Evolutionary conservation across 768 basidiomycete genomes (phyloP).

Genomic region (Gloeophyllum trabeum): DNA sequence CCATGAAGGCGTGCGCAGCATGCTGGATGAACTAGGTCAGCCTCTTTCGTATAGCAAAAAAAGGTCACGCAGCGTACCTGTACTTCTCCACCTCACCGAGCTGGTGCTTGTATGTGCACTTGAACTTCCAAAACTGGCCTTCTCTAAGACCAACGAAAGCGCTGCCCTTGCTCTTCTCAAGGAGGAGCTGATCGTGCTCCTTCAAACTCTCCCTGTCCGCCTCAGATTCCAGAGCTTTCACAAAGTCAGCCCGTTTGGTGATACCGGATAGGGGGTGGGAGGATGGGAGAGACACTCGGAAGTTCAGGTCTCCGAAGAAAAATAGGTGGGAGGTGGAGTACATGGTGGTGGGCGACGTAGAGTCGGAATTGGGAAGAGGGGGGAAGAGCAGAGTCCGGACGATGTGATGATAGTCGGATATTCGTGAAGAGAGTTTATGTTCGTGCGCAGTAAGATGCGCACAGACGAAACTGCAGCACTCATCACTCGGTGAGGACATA

Average conservation of each 20-base stretch:
- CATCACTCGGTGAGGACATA: conserved; percentile 1
- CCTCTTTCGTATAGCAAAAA: neutral
- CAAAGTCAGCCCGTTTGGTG: conserved; percentile 22
- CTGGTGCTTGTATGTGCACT: conserved; percentile 79
- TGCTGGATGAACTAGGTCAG: conserved; percentile 21
- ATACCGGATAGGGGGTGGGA: conserved; percentile 32
- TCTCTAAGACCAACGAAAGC: conserved; percentile 70
- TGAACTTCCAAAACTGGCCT: conserved; percentile 83
- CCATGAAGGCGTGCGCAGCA: conserved; percentile 77
- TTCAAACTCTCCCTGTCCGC: conserved; percentile 46
- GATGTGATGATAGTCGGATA: conserved; percentile 75
- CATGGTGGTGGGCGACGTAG: conserved; percentile 41
- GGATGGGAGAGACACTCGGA: conserved; percentile 60
- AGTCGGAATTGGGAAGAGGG: conserved; percentile 28
- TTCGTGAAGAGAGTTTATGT: conserved; percentile 47
- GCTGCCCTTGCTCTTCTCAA: conserved; percentile 51
- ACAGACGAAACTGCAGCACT: conserved; percentile 63
- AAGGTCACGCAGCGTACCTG: conserved; percentile 31
- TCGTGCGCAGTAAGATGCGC: conserved; percentile 87
- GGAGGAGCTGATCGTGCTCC: conserved; percentile 62
- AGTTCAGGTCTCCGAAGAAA: conserved; percentile 91
- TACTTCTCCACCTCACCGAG: conserved; percentile 79
- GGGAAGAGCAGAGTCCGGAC: conserved; percentile 73
- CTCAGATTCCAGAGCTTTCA: conserved; percentile 34
- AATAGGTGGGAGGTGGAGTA: conserved; percentile 87